Evolutionary conservation across 345 rosid genomes (phyloP).

Genomic region (Iberis pinnata): DNA sequence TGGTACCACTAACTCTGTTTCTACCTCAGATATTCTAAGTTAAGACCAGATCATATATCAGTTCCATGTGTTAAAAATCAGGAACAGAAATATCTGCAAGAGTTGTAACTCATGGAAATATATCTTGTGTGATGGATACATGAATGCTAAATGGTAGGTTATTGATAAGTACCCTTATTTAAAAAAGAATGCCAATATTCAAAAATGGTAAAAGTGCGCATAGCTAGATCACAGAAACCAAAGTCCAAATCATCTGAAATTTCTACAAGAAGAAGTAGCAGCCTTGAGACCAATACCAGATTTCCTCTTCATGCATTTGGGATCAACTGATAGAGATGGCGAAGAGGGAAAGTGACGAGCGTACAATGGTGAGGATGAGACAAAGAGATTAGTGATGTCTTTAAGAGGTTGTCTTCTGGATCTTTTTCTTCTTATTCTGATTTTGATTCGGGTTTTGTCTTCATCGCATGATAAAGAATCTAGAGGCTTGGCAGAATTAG

Average conservation of each 20-base stretch:
- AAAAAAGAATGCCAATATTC: background rate
- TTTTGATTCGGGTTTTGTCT: constrained; percentile 22
- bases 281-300: constrained; percentile 18
- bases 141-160: constrained; percentile 9
- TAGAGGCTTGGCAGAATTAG: constrained; percentile 6
- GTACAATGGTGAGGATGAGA: constrained; percentile 6
- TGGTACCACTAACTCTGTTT: too few relatives aligned
- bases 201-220: too few relatives aligned
- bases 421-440: constrained; percentile 17
- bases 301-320: constrained; percentile 30
- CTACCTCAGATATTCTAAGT: too few relatives aligned
- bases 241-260: constrained; percentile 23
- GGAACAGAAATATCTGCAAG: too few relatives aligned
- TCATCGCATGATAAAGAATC: constrained; percentile 9
- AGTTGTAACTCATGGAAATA: background rate
- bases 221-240: too few relatives aligned
- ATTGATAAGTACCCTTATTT: constrained; percentile 17
- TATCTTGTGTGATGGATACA: constrained; percentile 9
- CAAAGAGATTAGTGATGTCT: constrained; percentile 31
- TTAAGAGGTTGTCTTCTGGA: constrained; percentile 24
- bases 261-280: constrained; percentile 24
- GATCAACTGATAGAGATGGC: constrained; percentile 19
- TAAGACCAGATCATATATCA: background rate
- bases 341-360: constrained; percentile 11
- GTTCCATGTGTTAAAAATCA: background rate